These are phyloP conservation scores for Cadophora sp. DNA, from an alignment of 2,329 filamentous ascomycete species.

Conservation along the genomic window DNA sequence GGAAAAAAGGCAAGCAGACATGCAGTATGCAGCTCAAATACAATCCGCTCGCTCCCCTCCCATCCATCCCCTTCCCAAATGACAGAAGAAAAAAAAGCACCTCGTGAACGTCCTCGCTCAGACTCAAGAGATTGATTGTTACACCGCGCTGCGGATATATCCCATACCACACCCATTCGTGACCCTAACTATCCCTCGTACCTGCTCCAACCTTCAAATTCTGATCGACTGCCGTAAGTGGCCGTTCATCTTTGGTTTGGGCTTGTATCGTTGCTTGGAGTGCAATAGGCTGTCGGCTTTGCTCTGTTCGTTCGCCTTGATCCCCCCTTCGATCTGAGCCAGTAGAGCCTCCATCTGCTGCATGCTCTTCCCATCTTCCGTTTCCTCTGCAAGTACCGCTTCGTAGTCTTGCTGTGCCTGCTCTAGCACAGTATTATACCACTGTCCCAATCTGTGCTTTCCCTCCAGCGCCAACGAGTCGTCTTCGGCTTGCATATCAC, in stretches of 20 bases:
- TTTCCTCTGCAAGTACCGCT: constrained; percentile 43
- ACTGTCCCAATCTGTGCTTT: constrained; percentile 72
- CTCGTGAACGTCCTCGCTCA: background rate
- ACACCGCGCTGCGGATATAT: constrained; percentile 8
- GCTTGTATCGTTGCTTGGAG: constrained; percentile 35
- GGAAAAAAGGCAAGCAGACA: background rate
- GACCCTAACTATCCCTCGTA: background rate
- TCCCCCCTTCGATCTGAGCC: constrained; percentile 38
- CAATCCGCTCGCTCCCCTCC: constrained; percentile 4
- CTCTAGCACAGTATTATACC: constrained; percentile 58
- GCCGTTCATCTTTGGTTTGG: constrained; percentile 32
- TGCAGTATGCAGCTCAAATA: constrained; percentile 20
- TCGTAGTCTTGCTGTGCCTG: constrained; percentile 49
- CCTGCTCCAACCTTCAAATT: constrained; percentile 6
- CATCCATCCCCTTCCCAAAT: background rate
- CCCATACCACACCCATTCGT: background rate
- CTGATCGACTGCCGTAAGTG: constrained; percentile 24
- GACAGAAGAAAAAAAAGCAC: background rate
- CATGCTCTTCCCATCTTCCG: constrained; percentile 37
- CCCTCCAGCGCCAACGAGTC: constrained; percentile 68
- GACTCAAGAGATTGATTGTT: constrained; percentile 14
- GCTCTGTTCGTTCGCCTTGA: constrained; percentile 41
- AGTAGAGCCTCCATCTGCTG: constrained; percentile 35
- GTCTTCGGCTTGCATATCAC: constrained; percentile 78
- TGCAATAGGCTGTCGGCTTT: constrained; percentile 39